These are phyloP conservation scores for Diaporthe longicolla DNA, from an alignment of 2,329 filamentous ascomycete genomes.

Conservation along the genomic window DNA sequence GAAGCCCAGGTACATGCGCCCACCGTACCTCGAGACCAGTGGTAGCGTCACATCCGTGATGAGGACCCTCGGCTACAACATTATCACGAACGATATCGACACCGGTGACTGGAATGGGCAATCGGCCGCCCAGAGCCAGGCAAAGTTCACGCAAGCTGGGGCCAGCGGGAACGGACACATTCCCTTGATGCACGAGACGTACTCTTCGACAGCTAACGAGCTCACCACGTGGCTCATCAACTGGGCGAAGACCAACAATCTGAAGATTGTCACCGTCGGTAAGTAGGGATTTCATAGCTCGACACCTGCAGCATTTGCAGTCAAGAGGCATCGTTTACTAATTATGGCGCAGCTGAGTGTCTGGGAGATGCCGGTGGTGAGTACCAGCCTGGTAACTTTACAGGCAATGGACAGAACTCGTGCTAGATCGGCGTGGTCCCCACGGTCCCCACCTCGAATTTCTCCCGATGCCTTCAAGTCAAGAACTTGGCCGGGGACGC, in stretches of 20 bases:
- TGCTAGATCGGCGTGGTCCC: slow-evolving; percentile 43
- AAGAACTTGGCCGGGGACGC: too few relatives aligned
- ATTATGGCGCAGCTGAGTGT: slow-evolving; percentile 56
- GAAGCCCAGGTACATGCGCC: slow-evolving; percentile 65
- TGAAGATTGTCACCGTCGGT: slow-evolving; percentile 66
- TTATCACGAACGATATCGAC: slow-evolving; percentile 73
- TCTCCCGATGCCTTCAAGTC: neutral
- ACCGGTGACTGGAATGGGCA: slow-evolving; percentile 73
- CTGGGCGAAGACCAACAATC: slow-evolving; percentile 63
- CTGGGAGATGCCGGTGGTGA: slow-evolving; percentile 57
- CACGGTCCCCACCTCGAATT: too few relatives aligned
- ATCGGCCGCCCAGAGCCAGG: slow-evolving; percentile 64
- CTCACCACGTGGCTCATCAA: slow-evolving; percentile 65
- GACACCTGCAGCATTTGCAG: neutral
- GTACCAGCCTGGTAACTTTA: slow-evolving; percentile 58
- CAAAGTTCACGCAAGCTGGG: slow-evolving; percentile 63
- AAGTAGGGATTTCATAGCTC: slow-evolving; percentile 46
- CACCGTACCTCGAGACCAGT: slow-evolving; percentile 64
- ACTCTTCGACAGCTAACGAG: slow-evolving; percentile 62
- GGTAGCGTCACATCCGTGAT: slow-evolving; percentile 59
- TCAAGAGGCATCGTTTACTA: neutral
- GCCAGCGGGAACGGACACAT: slow-evolving; percentile 65
- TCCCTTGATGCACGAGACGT: slow-evolving; percentile 70
- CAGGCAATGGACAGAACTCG: slow-evolving; percentile 50
- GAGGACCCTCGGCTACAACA: slow-evolving; percentile 67